Conservation (phyloP, 2,329 filamentous ascomycete species). For the Aspergillus caelatus region DNA sequence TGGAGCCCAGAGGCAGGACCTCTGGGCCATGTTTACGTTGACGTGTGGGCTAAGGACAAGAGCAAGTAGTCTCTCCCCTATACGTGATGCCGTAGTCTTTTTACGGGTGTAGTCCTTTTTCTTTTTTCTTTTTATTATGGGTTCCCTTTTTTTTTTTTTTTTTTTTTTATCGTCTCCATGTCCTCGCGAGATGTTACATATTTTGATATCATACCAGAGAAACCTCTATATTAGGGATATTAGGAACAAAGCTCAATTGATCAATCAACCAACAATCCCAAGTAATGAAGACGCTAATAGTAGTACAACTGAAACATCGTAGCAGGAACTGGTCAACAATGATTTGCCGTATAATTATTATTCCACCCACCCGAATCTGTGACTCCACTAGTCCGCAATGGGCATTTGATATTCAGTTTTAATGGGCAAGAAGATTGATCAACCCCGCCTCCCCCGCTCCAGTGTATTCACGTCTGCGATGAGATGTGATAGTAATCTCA, state of each 20-base stretch:
- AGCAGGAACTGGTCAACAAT: background rate
- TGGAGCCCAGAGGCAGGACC: conserved; percentile 34
- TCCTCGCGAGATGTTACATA: background rate
- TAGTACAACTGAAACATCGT: background rate
- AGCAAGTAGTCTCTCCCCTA: conserved; percentile 20
- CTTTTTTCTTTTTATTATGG: background rate
- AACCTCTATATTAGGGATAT: background rate
- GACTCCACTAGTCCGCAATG: too few relatives aligned
- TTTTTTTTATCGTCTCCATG: background rate
- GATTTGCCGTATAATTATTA: too few relatives aligned
- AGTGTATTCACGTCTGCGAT: too few relatives aligned
- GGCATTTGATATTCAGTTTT: too few relatives aligned
- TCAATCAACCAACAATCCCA: background rate
- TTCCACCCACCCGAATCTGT: too few relatives aligned
- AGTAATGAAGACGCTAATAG: background rate
- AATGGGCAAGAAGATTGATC: too few relatives aligned
- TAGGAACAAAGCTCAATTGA: background rate
- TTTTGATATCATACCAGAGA: background rate
- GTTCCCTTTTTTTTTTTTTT: background rate
- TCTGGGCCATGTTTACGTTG: conserved; percentile 35
- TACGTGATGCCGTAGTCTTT: background rate
- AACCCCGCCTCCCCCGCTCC: too few relatives aligned
- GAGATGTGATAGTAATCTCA: too few relatives aligned
- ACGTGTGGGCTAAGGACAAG: conserved; percentile 27
- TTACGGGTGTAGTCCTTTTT: background rate